Conservation (phyloP, 2,329 filamentous ascomycete species). For the Fusarium proliferatum region DNA sequence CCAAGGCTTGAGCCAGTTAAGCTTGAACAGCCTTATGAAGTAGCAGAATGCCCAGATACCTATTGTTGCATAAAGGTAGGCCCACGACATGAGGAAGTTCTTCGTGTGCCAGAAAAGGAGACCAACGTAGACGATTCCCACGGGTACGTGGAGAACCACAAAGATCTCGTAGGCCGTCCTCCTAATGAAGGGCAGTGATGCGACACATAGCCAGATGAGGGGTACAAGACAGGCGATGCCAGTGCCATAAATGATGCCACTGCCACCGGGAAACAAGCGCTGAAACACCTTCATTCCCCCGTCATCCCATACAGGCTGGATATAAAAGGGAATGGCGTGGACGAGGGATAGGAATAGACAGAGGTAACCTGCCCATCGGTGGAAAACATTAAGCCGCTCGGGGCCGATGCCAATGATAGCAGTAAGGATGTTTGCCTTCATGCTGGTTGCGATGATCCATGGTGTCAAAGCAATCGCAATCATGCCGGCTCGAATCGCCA, state of each 20-base stretch:
- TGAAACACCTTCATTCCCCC: constrained; percentile 77
- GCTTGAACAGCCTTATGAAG: constrained; percentile 78
- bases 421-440: constrained; percentile 89
- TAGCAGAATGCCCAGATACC: constrained; percentile 84
- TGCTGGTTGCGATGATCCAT: constrained; percentile 90
- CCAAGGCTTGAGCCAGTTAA: constrained; percentile 90
- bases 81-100: constrained; percentile 91
- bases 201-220: constrained; percentile 83
- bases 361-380: constrained; percentile 91
- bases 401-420: constrained; percentile 90
- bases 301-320: constrained; percentile 88
- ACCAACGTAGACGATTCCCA: constrained; percentile 81
- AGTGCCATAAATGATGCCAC: constrained; percentile 83
- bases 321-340: constrained; percentile 89
- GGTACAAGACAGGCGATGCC: constrained; percentile 86
- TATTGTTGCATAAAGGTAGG: constrained; percentile 84
- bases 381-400: constrained; percentile 90
- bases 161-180: constrained; percentile 87
- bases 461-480: constrained; percentile 90
- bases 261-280: constrained; percentile 72
- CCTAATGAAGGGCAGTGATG: constrained; percentile 83
- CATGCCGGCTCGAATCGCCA: constrained; percentile 91
- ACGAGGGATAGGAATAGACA: constrained; percentile 85
- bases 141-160: constrained; percentile 82
- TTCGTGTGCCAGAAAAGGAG: constrained; percentile 96